Percentiles rank a stretch among this genome's conserved stretches.
phyloP scores from a whole-genome alignment of 1,139 yeast species.

The Kodamaea alishanica region DNA sequence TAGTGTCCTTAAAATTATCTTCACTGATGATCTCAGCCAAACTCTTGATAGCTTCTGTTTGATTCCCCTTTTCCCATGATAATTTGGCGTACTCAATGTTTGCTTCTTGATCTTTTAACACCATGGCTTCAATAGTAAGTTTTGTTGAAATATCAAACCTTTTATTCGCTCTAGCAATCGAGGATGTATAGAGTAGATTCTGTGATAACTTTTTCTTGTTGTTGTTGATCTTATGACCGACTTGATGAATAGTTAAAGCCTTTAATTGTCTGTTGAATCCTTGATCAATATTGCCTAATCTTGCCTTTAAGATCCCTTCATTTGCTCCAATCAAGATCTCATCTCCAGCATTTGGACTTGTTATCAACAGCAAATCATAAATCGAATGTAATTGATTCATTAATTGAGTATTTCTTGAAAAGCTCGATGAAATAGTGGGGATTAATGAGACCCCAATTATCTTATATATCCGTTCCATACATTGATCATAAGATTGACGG shows the following conservation, averaged over 20 bases:
- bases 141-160: conserved; percentile 73
- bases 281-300: conserved; percentile 53
- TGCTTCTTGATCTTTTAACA: conserved; percentile 48
- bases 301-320: conserved; percentile 28
- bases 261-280: conserved; percentile 64
- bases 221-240: conserved; percentile 46
- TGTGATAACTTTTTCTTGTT: conserved; percentile 32
- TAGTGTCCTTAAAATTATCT: conserved; percentile 12
- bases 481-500: conserved; percentile 25
- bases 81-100: conserved; percentile 80
- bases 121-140: conserved; percentile 66
- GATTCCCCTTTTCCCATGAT: conserved; percentile 89
- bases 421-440: conserved; percentile 57
- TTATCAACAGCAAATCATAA: conserved; percentile 52
- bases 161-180: conserved; percentile 63
- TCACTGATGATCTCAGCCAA: conserved; percentile 43
- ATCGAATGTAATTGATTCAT: conserved; percentile 69
- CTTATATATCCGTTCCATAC: conserved; percentile 50
- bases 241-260: conserved; percentile 54
- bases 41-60: conserved; percentile 75
- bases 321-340: conserved; percentile 13
- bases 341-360: conserved; percentile 14
- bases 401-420: conserved; percentile 52
- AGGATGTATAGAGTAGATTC: conserved; percentile 59
- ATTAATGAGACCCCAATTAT: conserved; percentile 62